These are phyloP conservation scores for Clausena lansium DNA, from an alignment of 345 rosid genomes.

Conservation along the genomic window DNA sequence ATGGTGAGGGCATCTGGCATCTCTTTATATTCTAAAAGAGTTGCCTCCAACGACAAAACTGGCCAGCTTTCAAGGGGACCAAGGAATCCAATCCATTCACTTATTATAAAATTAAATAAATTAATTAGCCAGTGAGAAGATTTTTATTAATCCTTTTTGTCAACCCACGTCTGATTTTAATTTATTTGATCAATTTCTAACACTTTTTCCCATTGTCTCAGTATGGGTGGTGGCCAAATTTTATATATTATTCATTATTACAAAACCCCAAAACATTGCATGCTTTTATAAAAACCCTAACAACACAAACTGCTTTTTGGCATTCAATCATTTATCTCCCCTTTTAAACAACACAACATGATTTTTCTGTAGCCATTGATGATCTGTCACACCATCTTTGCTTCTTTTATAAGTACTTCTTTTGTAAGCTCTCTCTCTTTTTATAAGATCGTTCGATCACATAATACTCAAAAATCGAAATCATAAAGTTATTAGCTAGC, in stretches of 20 bases:
- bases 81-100: constrained; percentile 27
- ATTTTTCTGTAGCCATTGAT: constrained; percentile 23
- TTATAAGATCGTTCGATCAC: too few relatives aligned
- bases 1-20: constrained; percentile 26
- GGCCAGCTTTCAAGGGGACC: constrained; percentile 43
- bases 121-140: constrained; percentile 4
- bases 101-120: neutral
- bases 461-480: too few relatives aligned
- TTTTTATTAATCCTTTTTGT: constrained; percentile 22
- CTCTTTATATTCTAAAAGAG: constrained; percentile 21
- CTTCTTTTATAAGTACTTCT: neutral
- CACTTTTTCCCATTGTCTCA: constrained; percentile 29
- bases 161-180: constrained; percentile 39
- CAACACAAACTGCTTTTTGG: constrained; percentile 8
- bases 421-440: constrained; percentile 8
- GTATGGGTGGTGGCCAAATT: constrained; percentile 13
- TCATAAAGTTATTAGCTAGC: too few relatives aligned
- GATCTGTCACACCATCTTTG: constrained; percentile 48
- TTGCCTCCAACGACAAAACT: constrained; percentile 46
- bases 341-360: constrained; percentile 21
- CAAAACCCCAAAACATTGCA: neutral
- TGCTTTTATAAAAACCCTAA: neutral
- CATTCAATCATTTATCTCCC: constrained; percentile 41
- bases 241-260: constrained; percentile 5
- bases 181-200: neutral